Conservation (phyloP, 2,329 filamentous ascomycete genomes). For the Paracorniculantispora psalliotae region DNA sequence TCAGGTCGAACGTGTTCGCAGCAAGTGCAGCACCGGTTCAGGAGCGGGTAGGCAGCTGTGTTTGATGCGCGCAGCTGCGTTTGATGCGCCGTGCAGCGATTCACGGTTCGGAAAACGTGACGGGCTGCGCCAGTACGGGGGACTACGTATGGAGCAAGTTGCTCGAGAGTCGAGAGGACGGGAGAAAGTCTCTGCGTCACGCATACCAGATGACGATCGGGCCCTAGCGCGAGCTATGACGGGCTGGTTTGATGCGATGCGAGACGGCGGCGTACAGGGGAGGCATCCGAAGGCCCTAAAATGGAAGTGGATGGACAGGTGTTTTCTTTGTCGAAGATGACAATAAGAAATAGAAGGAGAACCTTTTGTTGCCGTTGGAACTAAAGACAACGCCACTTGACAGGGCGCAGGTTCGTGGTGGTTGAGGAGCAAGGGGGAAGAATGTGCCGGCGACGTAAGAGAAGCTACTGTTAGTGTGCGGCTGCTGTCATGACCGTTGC, state of each 20-base stretch:
- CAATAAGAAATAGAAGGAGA: too few relatives aligned
- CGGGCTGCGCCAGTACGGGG: not conserved
- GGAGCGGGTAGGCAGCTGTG: not conserved
- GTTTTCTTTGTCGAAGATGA: too few relatives aligned
- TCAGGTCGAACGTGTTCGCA: not conserved
- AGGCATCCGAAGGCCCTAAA: not conserved
- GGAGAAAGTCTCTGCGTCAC: not conserved
- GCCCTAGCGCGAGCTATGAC: not conserved
- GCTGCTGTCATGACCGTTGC: not conserved
- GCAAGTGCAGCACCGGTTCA: not conserved
- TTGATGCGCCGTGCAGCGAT: not conserved
- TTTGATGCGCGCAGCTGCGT: not conserved
- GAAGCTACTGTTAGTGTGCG: not conserved
- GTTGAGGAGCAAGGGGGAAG: not conserved
- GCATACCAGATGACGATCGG: slow-evolving; percentile 3
- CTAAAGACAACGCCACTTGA: not conserved
- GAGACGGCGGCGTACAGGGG: not conserved
- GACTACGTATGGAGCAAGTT: not conserved
- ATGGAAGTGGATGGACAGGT: not conserved
- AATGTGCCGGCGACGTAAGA: not conserved
- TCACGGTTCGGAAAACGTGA: not conserved
- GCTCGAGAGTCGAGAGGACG: not conserved
- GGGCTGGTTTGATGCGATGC: not conserved
- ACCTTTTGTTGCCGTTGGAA: not conserved
- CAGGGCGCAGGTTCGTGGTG: not conserved